A percentile compares a stretch with the other conserved stretches of the same genome.
phyloP scores from a whole-genome alignment of 73 alveolate species.

The Paramecium tetraurelia region DNA sequence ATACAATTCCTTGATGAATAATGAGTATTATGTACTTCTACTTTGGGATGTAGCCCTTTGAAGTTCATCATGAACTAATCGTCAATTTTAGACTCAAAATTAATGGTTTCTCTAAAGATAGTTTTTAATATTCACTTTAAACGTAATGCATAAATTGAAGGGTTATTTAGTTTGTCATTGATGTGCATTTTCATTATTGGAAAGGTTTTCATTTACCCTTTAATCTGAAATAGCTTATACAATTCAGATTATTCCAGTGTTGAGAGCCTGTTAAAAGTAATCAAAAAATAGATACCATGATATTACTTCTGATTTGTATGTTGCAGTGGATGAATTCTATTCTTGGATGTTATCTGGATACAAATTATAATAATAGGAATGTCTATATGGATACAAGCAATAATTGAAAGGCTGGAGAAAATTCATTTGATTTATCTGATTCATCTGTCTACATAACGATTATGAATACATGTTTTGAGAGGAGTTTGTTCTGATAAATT shows the following conservation, averaged over 20 bases:
- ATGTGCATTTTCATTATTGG: neutral
- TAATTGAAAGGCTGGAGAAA: neutral
- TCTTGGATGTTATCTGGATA: neutral
- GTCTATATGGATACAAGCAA: neutral
- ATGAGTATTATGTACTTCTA: neutral
- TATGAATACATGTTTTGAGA: neutral
- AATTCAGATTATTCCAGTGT: conserved; percentile 3
- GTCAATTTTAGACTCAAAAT: neutral
- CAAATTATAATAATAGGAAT: neutral
- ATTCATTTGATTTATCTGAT: neutral
- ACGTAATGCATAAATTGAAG: neutral
- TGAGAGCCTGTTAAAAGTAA: neutral
- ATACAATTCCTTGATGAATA: neutral
- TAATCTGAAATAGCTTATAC: neutral
- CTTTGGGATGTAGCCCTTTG: neutral
- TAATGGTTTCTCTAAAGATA: neutral
- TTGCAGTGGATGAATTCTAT: conserved; percentile 1
- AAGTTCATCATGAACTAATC: neutral
- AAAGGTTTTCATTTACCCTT: conserved; percentile 3
- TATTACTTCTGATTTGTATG: neutral
- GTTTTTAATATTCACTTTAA: neutral
- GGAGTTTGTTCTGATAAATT: neutral
- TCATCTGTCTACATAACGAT: neutral
- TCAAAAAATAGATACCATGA: neutral
- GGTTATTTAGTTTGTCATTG: neutral